Base-by-base conservation (phyloP, 805 yeast species). In the Ogataea pilisensis region DNA sequence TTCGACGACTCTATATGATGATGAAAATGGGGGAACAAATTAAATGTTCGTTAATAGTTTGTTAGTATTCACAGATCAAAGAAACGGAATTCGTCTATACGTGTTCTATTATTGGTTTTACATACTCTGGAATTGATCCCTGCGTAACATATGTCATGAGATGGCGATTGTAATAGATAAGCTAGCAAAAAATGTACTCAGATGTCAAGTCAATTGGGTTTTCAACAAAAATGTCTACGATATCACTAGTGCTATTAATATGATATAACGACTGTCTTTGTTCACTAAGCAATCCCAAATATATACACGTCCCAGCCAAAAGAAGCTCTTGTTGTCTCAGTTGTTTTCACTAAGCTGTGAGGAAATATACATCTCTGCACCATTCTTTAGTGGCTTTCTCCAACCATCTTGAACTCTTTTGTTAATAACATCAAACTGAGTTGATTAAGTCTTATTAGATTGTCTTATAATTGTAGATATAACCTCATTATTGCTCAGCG, bases 61-160 rank as follows among this genome's bases (percentile, higher is more conserved):
- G 55, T 49, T 46, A 48, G 56, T 43, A 39, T 31, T 5, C 12
- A 25, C 14, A 20, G 19, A 16, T 32, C 19, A 26, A 18, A 16
- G 24, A 13, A 12, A 17, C 4, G 19, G 9, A 30, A n/a, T 9
- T 27, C 13, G 13, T 14, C 6, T 27, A 13, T 8, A 27, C 14
- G 14, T 27, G 14, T 27, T 13, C 5, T 8, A 9, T 9, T 5
- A 26, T 26, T n/a, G 14, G 5, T n/a, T 31, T 18, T 35, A 69
- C 76, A 43, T 59, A 72, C 76, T 74, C 84, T 21, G 84, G 85
- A 49, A 79, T 75, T 28, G 83, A 77, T n/a, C 78, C 77, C 51
- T 78, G 81, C 8, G 80, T 66, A 19, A 74, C 65, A 30, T 54
- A 54, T 20, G 66, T 53, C 70, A 65, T 65, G n/a, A n/a, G n/a